These are phyloP conservation scores for Lentinula lateritia DNA, from an alignment of 768 basidiomycete genomes.

Conservation along the genomic window DNA sequence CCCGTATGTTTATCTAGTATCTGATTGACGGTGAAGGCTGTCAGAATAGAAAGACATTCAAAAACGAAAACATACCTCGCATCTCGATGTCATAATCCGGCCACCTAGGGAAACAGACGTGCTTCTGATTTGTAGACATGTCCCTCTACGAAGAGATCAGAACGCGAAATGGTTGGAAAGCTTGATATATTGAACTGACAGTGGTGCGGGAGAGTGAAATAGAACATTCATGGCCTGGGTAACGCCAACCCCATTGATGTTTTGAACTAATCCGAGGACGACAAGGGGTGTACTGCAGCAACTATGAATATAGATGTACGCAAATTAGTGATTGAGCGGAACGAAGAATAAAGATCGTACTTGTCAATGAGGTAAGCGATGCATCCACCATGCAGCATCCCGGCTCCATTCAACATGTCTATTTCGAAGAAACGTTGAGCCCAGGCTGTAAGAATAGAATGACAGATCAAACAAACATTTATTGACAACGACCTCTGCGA, in stretches of 20 bases:
- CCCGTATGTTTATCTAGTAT: conserved; percentile 55
- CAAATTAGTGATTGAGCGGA: neutral
- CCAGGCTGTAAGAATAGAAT: neutral
- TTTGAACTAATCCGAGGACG: conserved; percentile 54
- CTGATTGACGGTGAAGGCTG: conserved; percentile 24
- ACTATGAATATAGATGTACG: conserved; percentile 21
- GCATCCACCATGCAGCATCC: conserved; percentile 64
- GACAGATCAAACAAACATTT: conserved; percentile 39
- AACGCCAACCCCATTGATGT: conserved; percentile 67
- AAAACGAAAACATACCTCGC: conserved; percentile 46
- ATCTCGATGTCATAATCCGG: conserved; percentile 64
- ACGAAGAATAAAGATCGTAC: conserved; percentile 27
- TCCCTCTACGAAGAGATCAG: conserved; percentile 37
- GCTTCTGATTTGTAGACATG: conserved; percentile 52
- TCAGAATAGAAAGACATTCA: neutral
- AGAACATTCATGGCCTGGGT: conserved; percentile 66
- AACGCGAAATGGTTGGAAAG: neutral
- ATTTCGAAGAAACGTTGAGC: neutral
- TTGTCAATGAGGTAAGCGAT: conserved; percentile 72
- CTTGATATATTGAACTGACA: conserved; percentile 32
- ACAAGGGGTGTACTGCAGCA: conserved; percentile 67
- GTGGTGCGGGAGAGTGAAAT: conserved; percentile 63
- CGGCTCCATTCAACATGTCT: conserved; percentile 75
- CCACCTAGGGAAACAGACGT: conserved; percentile 65
- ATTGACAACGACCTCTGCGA: conserved; percentile 57